Conservation (phyloP, 106 monocot species). For the Dendrobium chrysotoxum region DNA sequence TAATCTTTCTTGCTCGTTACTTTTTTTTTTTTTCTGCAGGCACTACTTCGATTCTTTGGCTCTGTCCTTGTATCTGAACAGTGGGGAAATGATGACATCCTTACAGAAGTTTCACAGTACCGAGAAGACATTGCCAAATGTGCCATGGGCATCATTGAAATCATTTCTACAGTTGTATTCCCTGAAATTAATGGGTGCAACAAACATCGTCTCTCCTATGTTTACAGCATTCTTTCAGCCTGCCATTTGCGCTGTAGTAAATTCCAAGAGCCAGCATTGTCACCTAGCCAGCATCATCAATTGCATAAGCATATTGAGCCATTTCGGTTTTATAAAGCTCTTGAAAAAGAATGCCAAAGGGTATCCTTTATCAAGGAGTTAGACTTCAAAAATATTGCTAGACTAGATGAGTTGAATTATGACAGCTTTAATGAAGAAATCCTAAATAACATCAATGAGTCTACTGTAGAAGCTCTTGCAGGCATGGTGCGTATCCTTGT, state of each 20-base stretch:
- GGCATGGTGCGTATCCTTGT: constrained; percentile 53
- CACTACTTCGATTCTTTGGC: constrained; percentile 61
- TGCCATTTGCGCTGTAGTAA: constrained; percentile 47
- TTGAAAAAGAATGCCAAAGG: constrained; percentile 77
- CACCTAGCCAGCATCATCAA: constrained; percentile 5
- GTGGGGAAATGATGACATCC: constrained; percentile 87
- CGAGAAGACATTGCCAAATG: constrained; percentile 60
- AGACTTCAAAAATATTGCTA: constrained; percentile 84
- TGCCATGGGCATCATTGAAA: constrained; percentile 54
- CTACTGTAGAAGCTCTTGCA: constrained; percentile 64
- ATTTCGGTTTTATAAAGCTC: constrained; percentile 61
- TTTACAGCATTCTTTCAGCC: constrained; percentile 74
- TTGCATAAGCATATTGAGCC: constrained; percentile 47
- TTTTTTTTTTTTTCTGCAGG: constrained; percentile 33
- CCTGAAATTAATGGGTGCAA: constrained; percentile 72
- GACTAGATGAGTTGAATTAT: constrained; percentile 68
- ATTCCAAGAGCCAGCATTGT: constrained; percentile 24
- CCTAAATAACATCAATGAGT: constrained; percentile 49
- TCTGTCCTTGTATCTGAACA: constrained; percentile 78
- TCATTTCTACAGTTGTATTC: constrained; percentile 61
- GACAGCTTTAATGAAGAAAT: constrained; percentile 76
- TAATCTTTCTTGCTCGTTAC: neutral
- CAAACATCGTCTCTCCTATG: constrained; percentile 72
- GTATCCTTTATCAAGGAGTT: constrained; percentile 56
- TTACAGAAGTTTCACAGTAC: constrained; percentile 72